Conservation (phyloP, 257 asterid species). For the Scutellaria baicalensis region DNA sequence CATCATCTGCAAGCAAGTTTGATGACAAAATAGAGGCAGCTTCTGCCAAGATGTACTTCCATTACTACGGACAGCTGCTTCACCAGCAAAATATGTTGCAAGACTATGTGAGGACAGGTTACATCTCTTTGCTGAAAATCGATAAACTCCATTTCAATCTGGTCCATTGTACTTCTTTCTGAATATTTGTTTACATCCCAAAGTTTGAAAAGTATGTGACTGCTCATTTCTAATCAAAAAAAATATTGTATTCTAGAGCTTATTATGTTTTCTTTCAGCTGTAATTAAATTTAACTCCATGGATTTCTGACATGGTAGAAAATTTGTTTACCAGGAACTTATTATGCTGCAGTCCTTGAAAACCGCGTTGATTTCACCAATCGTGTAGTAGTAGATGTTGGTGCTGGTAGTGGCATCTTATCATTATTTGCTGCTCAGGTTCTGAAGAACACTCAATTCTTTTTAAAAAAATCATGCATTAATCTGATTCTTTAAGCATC, state of each 20-base stretch:
- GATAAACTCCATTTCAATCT: neutral
- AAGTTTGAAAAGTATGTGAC: conserved; percentile 5
- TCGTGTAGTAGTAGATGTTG: conserved; percentile 95
- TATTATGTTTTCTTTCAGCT: neutral
- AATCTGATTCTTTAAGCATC: conserved; percentile 13
- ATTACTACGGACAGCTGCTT: conserved; percentile 92
- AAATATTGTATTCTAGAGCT: neutral
- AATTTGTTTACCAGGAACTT: conserved; percentile 58
- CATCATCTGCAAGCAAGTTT: conserved; percentile 64
- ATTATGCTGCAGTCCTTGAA: conserved; percentile 97
- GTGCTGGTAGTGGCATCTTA: conserved; percentile 99
- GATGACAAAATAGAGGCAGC: conserved; percentile 94
- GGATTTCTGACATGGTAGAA: conserved; percentile 15
- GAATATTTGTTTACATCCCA: neutral
- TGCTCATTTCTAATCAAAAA: neutral
- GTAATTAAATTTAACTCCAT: neutral
- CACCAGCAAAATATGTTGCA: conserved; percentile 99
- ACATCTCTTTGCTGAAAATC: conserved; percentile 22
- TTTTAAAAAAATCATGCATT: conserved; percentile 11
- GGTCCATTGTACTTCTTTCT: neutral
- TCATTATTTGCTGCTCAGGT: conserved; percentile 99
- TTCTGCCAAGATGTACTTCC: conserved; percentile 98
- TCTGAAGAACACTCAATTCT: conserved; percentile 8
- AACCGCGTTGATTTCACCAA: conserved; percentile 77
- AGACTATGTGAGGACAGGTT: conserved; percentile 99